Evolutionary conservation across 2,329 filamentous ascomycete genomes (phyloP).

Genomic region (Neodidymelliopsis sp.): DNA sequence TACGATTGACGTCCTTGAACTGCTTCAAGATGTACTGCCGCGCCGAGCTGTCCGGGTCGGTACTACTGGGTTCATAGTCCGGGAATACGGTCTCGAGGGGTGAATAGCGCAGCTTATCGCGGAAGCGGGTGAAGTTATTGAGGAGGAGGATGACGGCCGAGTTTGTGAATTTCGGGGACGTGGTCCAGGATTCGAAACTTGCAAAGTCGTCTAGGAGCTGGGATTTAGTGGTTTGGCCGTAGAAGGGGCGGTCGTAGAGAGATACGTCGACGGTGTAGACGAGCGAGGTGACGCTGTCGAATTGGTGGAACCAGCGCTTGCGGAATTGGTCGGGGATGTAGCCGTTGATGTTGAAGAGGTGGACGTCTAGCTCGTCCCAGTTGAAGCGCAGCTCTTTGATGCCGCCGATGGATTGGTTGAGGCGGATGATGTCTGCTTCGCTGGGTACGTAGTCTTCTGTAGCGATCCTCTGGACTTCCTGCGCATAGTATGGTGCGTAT

Average conservation of each 20-base stretch:
- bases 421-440: constrained; percentile 46
- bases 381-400: constrained; percentile 47
- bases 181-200: constrained; percentile 42
- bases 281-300: constrained; percentile 43
- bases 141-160: constrained; percentile 43
- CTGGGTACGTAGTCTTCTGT: constrained; percentile 38
- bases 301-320: constrained; percentile 48
- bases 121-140: constrained; percentile 47
- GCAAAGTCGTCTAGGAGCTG: constrained; percentile 42
- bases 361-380: constrained; percentile 46
- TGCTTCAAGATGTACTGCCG: constrained; percentile 41
- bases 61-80: constrained; percentile 31
- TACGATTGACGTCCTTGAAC: constrained; percentile 44
- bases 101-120: constrained; percentile 40
- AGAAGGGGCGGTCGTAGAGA: constrained; percentile 42
- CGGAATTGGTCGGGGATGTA: constrained; percentile 42
- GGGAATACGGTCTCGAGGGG: constrained; percentile 41
- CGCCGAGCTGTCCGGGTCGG: constrained; percentile 37
- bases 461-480: constrained; percentile 38
- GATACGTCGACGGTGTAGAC: constrained; percentile 45
- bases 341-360: constrained; percentile 47
- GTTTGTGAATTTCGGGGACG: constrained; percentile 36
- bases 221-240: constrained; percentile 36
- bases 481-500: constrained; percentile 44
- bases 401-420: constrained; percentile 38